These are phyloP conservation scores for Baorangia bicolor DNA, from an alignment of 768 basidiomycete species.

Conservation along the genomic window DNA sequence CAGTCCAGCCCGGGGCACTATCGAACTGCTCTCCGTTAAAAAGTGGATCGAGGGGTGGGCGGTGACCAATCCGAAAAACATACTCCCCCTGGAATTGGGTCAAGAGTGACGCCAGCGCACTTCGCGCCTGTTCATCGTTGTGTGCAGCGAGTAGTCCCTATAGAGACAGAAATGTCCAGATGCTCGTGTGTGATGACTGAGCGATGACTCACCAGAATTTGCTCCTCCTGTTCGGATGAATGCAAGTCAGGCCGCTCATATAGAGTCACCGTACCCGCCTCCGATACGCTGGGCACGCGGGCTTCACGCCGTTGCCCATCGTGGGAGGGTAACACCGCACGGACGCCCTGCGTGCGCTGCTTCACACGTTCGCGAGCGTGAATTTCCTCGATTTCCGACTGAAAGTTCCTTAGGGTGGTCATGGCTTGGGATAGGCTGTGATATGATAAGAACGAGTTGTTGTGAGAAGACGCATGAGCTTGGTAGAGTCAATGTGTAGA, in stretches of 20 bases:
- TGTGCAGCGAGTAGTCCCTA: slow-evolving; percentile 44
- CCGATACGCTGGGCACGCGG: slow-evolving; percentile 5
- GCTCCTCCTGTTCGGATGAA: slow-evolving; percentile 18
- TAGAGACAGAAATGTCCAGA: not conserved
- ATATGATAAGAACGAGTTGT: not conserved
- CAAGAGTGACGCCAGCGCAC: slow-evolving; percentile 61
- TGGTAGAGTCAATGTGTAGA: slow-evolving; percentile 2
- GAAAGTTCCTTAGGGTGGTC: slow-evolving; percentile 40
- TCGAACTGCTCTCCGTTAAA: slow-evolving; percentile 50
- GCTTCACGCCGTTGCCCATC: slow-evolving; percentile 51
- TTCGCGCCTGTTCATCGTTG: slow-evolving; percentile 57
- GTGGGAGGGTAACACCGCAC: slow-evolving; percentile 15
- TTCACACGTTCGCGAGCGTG: slow-evolving; percentile 64
- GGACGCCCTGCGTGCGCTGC: slow-evolving; percentile 43
- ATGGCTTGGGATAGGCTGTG: slow-evolving; percentile 14
- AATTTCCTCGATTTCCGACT: slow-evolving; percentile 77
- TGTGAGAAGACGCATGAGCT: slow-evolving; percentile 16
- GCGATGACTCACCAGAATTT: slow-evolving; percentile 14
- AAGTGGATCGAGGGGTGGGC: slow-evolving; percentile 55
- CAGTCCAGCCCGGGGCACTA: slow-evolving; percentile 54
- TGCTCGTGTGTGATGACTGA: not conserved
- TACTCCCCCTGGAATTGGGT: slow-evolving; percentile 73
- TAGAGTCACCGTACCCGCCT: not conserved
- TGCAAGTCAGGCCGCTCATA: not conserved
- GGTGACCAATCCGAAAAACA: slow-evolving; percentile 68